Evolutionary conservation across 306 rosid species (phyloP).

Genomic region (Citrullus colocynthis): DNA sequence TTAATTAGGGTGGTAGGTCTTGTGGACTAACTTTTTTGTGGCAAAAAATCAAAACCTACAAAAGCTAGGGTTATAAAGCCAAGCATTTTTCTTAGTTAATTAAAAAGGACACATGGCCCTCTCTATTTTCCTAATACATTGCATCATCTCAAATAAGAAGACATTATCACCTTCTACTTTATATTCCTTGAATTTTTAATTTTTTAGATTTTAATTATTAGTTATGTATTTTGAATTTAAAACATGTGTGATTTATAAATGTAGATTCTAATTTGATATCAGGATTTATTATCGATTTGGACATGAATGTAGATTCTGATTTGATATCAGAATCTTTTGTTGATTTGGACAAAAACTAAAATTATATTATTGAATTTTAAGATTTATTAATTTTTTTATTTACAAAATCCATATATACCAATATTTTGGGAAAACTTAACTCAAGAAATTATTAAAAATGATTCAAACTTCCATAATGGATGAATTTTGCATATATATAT

Average conservation of each 20-base stretch:
- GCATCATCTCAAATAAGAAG: background rate
- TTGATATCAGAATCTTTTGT: background rate
- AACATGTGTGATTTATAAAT: background rate
- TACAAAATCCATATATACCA: too few relatives aligned
- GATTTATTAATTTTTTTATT: too few relatives aligned
- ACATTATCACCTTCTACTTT: background rate
- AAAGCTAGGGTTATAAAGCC: slow-evolving; percentile 6
- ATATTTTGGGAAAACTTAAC: too few relatives aligned
- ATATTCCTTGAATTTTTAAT: background rate
- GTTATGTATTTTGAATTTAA: background rate
- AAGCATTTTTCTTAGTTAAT: background rate
- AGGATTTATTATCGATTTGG: too few relatives aligned
- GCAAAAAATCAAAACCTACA: slow-evolving; percentile 3
- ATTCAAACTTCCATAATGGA: background rate
- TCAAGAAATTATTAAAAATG: too few relatives aligned
- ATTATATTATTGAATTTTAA: background rate
- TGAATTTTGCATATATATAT: background rate
- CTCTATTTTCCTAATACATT: background rate
- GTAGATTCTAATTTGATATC: too few relatives aligned
- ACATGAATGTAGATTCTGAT: background rate
- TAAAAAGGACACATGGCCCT: background rate
- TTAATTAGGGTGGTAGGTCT: slow-evolving; percentile 20
- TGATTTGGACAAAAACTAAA: background rate
- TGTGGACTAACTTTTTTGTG: slow-evolving; percentile 9
- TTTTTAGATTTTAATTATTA: background rate